Base-by-base conservation (phyloP, 2,329 filamentous ascomycete species). In the Purpureocillium lavendulum region DNA sequence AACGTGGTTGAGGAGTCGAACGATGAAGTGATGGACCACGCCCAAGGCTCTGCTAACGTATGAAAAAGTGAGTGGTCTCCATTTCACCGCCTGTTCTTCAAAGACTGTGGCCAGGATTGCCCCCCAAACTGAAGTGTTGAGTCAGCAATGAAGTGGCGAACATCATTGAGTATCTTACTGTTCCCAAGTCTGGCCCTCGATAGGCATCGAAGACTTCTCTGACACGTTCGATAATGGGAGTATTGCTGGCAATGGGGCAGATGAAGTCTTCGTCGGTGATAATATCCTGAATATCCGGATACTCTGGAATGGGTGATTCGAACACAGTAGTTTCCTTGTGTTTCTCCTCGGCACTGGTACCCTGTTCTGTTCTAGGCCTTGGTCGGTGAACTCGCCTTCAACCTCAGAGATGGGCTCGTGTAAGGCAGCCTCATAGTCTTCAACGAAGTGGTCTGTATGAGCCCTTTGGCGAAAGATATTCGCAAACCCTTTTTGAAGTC, bases 11-110 rank as follows among this genome's bases (percentile, higher is more conserved):
- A 83, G 56, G 0, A 72, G 53, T 0, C 46, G 49, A 2, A 41
- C 36, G 37, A 79, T 71, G 52, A 75, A 82, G 2, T 57, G 40
- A 33, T 82, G 75, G 0, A 79, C 67, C 0, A 71, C 40, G 0
- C 60, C 38, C 4, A 81, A 70, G 3, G 70, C 57, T 18, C 72
- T 66, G 42, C 67, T 68, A 4, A 77, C 60, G 43, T 80, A 75
- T 0, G 60, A 61, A 0, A 64, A 42, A 0, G 70, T 64, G 1
- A 82, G 49, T 0, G 42, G 35, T 0, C 59, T 48, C 78, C 78
- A 82, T 12, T 73, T 76, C 11, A 49, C 44, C 0, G 75, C 67
- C 41, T 82, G 76, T 28, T 69, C 65, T 21, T 66, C 65, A 53
- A 82, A 77, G 0, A 63, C 57, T 0, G 51, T 59, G 0, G 63